phyloP scores from a whole-genome alignment of 2,329 filamentous ascomycete species.

The Fusarium tricinctum region DNA sequence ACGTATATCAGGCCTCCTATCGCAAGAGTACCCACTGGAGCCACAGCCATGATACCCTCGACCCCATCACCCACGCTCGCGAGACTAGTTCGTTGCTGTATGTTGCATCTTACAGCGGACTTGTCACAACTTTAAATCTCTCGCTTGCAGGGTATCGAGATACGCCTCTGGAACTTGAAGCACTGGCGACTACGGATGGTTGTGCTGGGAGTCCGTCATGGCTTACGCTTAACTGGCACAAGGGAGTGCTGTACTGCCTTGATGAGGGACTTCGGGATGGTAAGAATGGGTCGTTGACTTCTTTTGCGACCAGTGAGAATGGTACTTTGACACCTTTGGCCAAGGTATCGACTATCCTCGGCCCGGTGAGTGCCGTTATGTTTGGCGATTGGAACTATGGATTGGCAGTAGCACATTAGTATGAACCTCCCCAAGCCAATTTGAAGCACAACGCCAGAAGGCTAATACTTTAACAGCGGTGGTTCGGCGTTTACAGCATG shows the following conservation, averaged over 20 bases:
- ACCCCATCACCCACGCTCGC: background rate
- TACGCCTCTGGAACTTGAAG: conserved; percentile 53
- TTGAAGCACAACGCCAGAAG: background rate
- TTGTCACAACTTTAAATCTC: conserved; percentile 63
- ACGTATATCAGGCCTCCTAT: conserved; percentile 28
- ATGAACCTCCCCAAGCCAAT: conserved; percentile 43
- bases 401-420: conserved; percentile 64
- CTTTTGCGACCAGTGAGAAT: conserved; percentile 56
- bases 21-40: conserved; percentile 19
- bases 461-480: conserved; percentile 49
- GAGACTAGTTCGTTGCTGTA: conserved; percentile 53
- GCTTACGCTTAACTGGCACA: conserved; percentile 68
- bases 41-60: conserved; percentile 18
- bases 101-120: conserved; percentile 64
- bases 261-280: conserved; percentile 67
- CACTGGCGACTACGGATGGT: conserved; percentile 58
- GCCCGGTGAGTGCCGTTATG: conserved; percentile 60
- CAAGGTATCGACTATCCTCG: conserved; percentile 53
- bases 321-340: conserved; percentile 58
- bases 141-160: conserved; percentile 43
- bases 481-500: conserved; percentile 62
- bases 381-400: conserved; percentile 60
- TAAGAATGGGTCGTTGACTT: conserved; percentile 63
- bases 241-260: conserved; percentile 69
- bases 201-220: conserved; percentile 71